Percentiles rank a stretch among this genome's conserved stretches.
Conservation (phyloP, 2,329 filamentous ascomycete genomes). For the Monilinia fructicola region DNA sequence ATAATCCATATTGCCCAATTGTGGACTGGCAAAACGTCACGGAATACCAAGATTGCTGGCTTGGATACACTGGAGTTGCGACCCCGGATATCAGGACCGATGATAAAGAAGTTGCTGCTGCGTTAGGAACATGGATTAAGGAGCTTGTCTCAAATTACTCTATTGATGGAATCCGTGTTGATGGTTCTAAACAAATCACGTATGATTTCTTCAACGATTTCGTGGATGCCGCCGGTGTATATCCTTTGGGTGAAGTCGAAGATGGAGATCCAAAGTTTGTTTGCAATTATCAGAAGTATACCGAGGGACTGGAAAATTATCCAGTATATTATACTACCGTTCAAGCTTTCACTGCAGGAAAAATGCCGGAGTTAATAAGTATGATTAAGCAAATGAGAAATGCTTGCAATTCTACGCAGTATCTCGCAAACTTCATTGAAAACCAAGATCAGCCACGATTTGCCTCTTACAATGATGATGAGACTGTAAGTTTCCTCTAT, state of each 20-base stretch:
- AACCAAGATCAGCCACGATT: conserved; percentile 48
- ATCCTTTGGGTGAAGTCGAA: conserved; percentile 60
- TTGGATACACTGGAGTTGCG: conserved; percentile 44
- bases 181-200: conserved; percentile 48
- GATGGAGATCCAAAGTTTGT: conserved; percentile 52
- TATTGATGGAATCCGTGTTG: conserved; percentile 50
- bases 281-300: conserved; percentile 28
- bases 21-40: conserved; percentile 42
- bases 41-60: conserved; percentile 35
- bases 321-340: conserved; percentile 27
- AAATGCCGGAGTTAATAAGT: conserved; percentile 22
- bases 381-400: conserved; percentile 23
- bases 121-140: conserved; percentile 44
- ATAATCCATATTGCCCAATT: conserved; percentile 31
- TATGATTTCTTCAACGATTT: conserved; percentile 56
- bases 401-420: conserved; percentile 39
- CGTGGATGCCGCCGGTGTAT: conserved; percentile 54
- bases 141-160: conserved; percentile 45
- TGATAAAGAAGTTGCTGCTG: conserved; percentile 41
- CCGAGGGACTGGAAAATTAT: conserved; percentile 28
- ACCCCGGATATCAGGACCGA: conserved; percentile 48
- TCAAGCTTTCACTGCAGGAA: conserved; percentile 30
- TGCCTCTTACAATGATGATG: conserved; percentile 35
- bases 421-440: conserved; percentile 43
- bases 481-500: conserved; percentile 21